Conservation (phyloP, 2,329 filamentous ascomycete genomes). For the Epichloe glyceriae region DNA sequence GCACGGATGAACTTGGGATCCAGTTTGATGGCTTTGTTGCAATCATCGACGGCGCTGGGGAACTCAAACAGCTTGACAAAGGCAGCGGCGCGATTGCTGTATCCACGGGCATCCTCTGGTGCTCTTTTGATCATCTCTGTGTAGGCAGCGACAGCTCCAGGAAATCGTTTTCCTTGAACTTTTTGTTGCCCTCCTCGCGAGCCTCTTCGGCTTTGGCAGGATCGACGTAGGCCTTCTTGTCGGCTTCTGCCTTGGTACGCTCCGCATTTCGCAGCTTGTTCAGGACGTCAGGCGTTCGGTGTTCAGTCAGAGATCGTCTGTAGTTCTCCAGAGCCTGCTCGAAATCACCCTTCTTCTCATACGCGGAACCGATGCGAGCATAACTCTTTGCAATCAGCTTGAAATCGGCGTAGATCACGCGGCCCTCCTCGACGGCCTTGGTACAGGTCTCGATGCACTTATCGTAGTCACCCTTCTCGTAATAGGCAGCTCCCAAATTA, state of each 20-base stretch:
- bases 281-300: constrained; percentile 88
- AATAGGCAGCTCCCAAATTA: constrained; percentile 87
- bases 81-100: constrained; percentile 92
- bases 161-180: constrained; percentile 96
- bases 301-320: constrained; percentile 87
- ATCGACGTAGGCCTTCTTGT: constrained; percentile 72
- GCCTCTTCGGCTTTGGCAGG: constrained; percentile 90
- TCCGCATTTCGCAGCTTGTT: constrained; percentile 85
- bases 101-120: constrained; percentile 83
- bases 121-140: constrained; percentile 93
- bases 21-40: constrained; percentile 78
- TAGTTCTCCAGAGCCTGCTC: constrained; percentile 75
- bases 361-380: constrained; percentile 82
- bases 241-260: constrained; percentile 66
- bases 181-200: constrained; percentile 84
- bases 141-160: constrained; percentile 86
- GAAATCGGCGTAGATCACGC: constrained; percentile 85
- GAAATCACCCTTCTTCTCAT: constrained; percentile 80
- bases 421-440: constrained; percentile 80
- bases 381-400: constrained; percentile 98
- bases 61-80: constrained; percentile 96
- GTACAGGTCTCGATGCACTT: constrained; percentile 77
- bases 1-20: constrained; percentile 89
- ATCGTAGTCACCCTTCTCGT: constrained; percentile 91
- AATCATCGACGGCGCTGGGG: constrained; percentile 85